Evolutionary conservation across 306 rosid genomes (phyloP).

Genomic region (Alnus glutinosa): DNA sequence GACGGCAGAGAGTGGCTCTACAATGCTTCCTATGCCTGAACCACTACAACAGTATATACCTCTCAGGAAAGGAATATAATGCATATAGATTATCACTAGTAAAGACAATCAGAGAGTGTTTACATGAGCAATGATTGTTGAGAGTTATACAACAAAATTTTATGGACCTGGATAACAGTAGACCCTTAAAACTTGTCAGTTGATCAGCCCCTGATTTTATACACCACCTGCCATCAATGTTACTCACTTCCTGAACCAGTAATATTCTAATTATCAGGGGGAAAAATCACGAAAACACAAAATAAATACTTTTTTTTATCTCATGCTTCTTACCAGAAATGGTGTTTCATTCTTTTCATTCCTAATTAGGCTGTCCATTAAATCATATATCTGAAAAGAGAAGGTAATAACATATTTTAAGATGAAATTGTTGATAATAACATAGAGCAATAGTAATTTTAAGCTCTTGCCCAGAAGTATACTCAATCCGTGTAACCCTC

Average conservation of each 20-base stretch:
- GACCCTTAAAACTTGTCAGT: constrained; percentile 65
- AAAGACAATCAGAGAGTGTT: constrained; percentile 16
- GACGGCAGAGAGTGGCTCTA: constrained; percentile 85
- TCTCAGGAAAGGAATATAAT: constrained; percentile 40
- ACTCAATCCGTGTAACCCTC: neutral
- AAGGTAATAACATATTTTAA: constrained; percentile 19
- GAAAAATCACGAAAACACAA: constrained; percentile 25
- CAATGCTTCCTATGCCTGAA: constrained; percentile 62
- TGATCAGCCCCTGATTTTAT: constrained; percentile 59
- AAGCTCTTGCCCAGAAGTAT: constrained; percentile 6
- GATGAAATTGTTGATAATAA: constrained; percentile 13
- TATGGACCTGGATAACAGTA: constrained; percentile 76
- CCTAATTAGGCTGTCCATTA: constrained; percentile 72
- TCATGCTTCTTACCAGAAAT: constrained; percentile 58
- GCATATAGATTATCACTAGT: constrained; percentile 13
- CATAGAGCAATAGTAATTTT: neutral
- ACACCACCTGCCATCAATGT: constrained; percentile 93
- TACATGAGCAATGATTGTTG: constrained; percentile 15
- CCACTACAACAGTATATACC: constrained; percentile 56
- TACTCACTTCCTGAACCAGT: constrained; percentile 73
- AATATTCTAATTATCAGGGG: constrained; percentile 28
- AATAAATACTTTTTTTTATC: constrained; percentile 16
- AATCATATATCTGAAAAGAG: constrained; percentile 61
- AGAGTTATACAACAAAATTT: constrained; percentile 29
- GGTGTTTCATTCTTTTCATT: constrained; percentile 59